A percentile compares a stretch with the other conserved stretches of the same genome.
phyloP scores from a whole-genome alignment of 2,329 filamentous ascomycete genomes.

The Pseudogymnoascus sp. region DNA sequence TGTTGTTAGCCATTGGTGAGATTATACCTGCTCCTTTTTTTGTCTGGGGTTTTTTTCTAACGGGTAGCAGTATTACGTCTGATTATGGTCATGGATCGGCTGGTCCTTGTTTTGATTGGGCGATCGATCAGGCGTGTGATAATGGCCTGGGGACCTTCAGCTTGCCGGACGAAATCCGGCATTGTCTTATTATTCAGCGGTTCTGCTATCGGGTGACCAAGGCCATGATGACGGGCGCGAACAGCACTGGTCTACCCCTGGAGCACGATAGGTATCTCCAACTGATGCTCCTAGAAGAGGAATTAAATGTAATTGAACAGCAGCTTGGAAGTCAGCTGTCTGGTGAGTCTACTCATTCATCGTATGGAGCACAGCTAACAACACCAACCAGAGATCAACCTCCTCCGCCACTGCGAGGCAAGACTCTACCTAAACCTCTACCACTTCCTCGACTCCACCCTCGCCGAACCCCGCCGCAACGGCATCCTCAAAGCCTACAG shows the following conservation, averaged over 20 bases:
- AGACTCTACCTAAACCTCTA: slow-evolving; percentile 20
- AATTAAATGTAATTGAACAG: neutral
- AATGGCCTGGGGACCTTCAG: slow-evolving; percentile 2
- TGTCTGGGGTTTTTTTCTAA: neutral
- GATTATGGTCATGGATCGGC: neutral
- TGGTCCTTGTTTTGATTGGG: slow-evolving; percentile 10
- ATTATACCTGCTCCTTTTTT: neutral
- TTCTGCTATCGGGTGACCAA: slow-evolving; percentile 10
- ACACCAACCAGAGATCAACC: neutral
- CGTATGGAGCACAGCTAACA: too few species aligned
- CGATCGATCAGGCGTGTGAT: slow-evolving; percentile 11
- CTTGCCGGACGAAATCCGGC: slow-evolving; percentile 9
- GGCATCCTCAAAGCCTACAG: slow-evolving; percentile 14
- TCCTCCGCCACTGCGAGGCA: slow-evolving; percentile 14
- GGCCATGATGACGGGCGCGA: neutral
- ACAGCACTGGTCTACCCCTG: neutral
- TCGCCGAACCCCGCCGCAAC: neutral
- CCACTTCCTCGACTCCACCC: slow-evolving; percentile 18
- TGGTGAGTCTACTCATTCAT: too few species aligned
- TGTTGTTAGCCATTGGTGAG: slow-evolving; percentile 10
- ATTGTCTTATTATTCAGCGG: slow-evolving; percentile 12
- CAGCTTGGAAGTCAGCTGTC: neutral
- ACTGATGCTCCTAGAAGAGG: neutral
- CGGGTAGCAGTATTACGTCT: neutral
- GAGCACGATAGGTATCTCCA: neutral